A percentile compares a stretch with the other conserved stretches of the same genome.
Conservation (phyloP, 208 protist species). For the Acanthamoeba lenticulata region DNA sequence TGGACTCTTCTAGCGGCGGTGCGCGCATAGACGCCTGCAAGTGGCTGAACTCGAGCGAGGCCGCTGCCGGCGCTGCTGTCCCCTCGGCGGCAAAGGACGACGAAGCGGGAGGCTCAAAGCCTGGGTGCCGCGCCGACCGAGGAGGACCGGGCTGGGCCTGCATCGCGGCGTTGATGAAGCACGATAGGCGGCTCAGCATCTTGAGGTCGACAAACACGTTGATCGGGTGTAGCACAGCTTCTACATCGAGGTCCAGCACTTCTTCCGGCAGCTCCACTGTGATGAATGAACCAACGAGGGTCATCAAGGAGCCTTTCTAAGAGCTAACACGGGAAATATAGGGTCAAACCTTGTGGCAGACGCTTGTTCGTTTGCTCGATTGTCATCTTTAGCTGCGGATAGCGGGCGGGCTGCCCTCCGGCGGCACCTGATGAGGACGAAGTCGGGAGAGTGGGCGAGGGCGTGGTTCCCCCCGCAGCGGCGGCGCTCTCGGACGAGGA, state of each 20-base stretch:
- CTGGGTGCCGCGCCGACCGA: too few relatives aligned
- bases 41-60: background rate
- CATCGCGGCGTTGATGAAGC: background rate
- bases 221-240: background rate
- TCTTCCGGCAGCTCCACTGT: conserved; percentile 5
- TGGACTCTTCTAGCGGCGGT: too few relatives aligned
- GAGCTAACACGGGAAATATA: background rate
- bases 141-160: too few relatives aligned
- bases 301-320: background rate
- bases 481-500: too few relatives aligned
- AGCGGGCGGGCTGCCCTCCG: background rate
- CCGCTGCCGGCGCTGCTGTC: too few relatives aligned
- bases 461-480: background rate
- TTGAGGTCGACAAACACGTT: conserved; percentile 19
- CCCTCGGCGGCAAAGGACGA: too few relatives aligned
- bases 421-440: too few relatives aligned
- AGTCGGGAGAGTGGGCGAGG: background rate
- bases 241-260: conserved; percentile 1
- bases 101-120: background rate
- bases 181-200: background rate
- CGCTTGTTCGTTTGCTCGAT: conserved; percentile 56
- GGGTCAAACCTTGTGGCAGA: background rate
- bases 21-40: background rate
- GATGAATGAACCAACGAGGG: background rate
- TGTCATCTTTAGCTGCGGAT: background rate